Evolutionary conservation across 345 rosid genomes (phyloP).

Genomic region (Combretum micranthum): DNA sequence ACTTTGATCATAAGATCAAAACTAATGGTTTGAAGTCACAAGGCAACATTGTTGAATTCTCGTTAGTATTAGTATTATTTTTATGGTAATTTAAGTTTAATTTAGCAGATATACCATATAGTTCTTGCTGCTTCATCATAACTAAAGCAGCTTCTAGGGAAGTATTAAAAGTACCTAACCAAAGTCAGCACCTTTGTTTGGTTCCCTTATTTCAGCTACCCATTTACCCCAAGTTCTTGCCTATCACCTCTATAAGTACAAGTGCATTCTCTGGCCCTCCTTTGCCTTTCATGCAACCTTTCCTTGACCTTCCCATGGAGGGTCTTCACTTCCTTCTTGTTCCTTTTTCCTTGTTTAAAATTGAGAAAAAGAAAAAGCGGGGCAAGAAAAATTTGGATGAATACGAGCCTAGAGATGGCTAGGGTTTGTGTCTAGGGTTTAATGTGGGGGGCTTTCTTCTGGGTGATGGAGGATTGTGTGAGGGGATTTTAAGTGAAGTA

Average conservation of each 20-base stretch:
- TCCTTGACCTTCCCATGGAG: constrained; percentile 72
- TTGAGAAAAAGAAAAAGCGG: neutral
- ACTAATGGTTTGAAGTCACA: too few species aligned
- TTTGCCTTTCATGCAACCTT: constrained; percentile 96
- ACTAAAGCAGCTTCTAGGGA: constrained; percentile 69
- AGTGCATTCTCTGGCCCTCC: constrained; percentile 87
- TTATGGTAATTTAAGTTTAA: constrained; percentile 41
- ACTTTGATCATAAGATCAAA: too few species aligned
- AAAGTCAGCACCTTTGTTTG: constrained; percentile 85
- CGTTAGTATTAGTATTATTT: constrained; percentile 2
- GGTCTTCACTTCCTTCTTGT: constrained; percentile 23
- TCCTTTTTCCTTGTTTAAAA: neutral
- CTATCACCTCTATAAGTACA: constrained; percentile 90
- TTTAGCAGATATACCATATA: constrained; percentile 68
- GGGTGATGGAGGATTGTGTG: too few species aligned
- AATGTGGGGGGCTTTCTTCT: too few species aligned
- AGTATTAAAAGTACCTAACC: constrained; percentile 90
- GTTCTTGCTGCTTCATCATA: constrained; percentile 86
- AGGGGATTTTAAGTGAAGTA: too few species aligned
- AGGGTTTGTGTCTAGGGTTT: too few species aligned
- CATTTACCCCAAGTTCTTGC: constrained; percentile 99
- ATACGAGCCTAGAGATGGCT: too few species aligned
- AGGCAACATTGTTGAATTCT: neutral
- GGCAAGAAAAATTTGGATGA: neutral
- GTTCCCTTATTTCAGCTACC: constrained; percentile 94